Evolutionary conservation across 2,329 filamentous ascomycete species (phyloP).

Genomic region (Dactylellina drechsleri): DNA sequence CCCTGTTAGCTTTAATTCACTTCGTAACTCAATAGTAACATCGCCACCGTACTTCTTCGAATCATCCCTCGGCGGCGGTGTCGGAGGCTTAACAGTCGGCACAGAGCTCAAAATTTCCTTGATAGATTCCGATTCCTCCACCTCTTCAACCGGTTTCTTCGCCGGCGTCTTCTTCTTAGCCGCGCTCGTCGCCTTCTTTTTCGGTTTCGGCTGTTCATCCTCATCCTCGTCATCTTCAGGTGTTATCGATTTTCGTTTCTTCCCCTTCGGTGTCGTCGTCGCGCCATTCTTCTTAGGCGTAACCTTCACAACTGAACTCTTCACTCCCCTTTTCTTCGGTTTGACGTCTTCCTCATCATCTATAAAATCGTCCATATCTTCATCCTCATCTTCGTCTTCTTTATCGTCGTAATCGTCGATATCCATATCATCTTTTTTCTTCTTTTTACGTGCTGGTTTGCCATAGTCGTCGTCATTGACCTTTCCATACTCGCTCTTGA

Average conservation of each 20-base stretch:
- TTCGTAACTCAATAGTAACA: not conserved
- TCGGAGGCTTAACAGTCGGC: slow-evolving; percentile 81
- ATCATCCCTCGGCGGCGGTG: slow-evolving; percentile 77
- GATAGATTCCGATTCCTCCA: slow-evolving; percentile 74
- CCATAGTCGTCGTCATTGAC: slow-evolving; percentile 75
- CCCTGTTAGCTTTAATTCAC: not conserved
- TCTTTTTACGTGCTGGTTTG: slow-evolving; percentile 70
- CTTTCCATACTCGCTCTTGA: slow-evolving; percentile 76
- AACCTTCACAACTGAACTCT: slow-evolving; percentile 26
- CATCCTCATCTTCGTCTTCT: slow-evolving; percentile 66
- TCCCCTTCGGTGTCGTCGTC: slow-evolving; percentile 47
- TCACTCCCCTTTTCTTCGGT: slow-evolving; percentile 30
- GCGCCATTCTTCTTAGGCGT: slow-evolving; percentile 34
- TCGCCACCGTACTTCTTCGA: slow-evolving; percentile 66
- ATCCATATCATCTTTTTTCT: slow-evolving; percentile 66
- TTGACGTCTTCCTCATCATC: slow-evolving; percentile 54
- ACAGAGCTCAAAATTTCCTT: slow-evolving; percentile 90
- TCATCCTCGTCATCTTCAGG: slow-evolving; percentile 60
- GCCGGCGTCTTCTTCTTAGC: slow-evolving; percentile 68
- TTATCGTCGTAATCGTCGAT: slow-evolving; percentile 62
- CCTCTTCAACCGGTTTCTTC: slow-evolving; percentile 70
- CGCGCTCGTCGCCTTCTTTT: slow-evolving; percentile 60
- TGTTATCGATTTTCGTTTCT: slow-evolving; percentile 59
- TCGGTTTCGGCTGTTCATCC: slow-evolving; percentile 57
- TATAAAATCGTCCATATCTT: slow-evolving; percentile 58